Percentiles rank a stretch among this genome's conserved stretches.
Conservation (phyloP, 345 rosid species). For the Acer saccharum region DNA sequence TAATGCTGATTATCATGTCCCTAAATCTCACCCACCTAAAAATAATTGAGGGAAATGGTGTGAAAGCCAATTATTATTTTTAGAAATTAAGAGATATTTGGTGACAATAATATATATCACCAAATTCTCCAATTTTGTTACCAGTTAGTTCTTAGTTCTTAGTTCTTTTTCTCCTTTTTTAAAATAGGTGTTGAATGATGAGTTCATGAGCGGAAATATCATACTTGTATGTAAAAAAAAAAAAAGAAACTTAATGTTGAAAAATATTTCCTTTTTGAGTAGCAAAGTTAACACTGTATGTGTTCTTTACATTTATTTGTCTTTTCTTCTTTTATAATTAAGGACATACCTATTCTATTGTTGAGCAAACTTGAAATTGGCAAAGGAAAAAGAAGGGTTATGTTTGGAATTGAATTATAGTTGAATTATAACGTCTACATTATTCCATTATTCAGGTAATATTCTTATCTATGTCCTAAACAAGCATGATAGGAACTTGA, state of each 20-base stretch:
- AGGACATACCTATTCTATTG: too few relatives aligned
- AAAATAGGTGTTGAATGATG: neutral
- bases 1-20: conserved; percentile 53
- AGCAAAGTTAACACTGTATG: neutral
- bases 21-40: conserved; percentile 57
- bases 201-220: conserved; percentile 19
- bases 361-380: too few relatives aligned
- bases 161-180: neutral
- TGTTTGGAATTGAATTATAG: neutral
- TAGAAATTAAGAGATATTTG: neutral
- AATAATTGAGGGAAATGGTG: conserved; percentile 39
- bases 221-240: conserved; percentile 34
- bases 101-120: neutral
- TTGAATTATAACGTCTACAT: neutral
- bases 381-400: too few relatives aligned
- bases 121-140: conserved; percentile 21
- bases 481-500: neutral
- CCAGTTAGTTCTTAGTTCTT: neutral
- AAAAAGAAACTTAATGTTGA: conserved; percentile 18
- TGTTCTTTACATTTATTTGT: neutral
- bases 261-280: neutral
- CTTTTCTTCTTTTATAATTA: neutral
- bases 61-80: neutral
- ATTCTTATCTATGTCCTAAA: neutral
- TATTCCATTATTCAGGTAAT: too few relatives aligned